These are phyloP conservation scores for Aspergillus sp. DNA, from an alignment of 2,329 filamentous ascomycete genomes.

Conservation along the genomic window DNA sequence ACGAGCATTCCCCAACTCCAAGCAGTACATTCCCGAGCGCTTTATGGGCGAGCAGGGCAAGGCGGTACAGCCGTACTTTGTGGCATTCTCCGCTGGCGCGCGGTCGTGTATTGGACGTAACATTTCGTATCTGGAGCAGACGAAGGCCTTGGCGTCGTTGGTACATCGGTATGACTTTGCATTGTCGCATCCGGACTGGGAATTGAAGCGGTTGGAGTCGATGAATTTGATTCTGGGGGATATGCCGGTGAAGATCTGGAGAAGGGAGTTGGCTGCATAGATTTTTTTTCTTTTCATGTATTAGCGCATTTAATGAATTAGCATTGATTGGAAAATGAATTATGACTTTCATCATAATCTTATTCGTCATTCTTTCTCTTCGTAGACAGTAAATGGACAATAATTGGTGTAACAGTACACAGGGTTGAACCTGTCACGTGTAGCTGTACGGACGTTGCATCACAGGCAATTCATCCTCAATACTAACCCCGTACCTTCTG, in stretches of 20 bases:
- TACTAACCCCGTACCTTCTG: too few species aligned
- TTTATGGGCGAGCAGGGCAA: constrained; percentile 39
- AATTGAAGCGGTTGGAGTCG: constrained; percentile 14
- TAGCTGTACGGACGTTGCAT: too few species aligned
- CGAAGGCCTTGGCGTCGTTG: constrained; percentile 38
- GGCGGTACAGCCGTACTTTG: constrained; percentile 32
- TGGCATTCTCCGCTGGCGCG: constrained; percentile 33
- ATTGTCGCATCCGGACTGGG: constrained; percentile 23
- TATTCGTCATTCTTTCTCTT: neutral
- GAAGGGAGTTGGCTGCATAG: constrained; percentile 5
- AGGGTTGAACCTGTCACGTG: too few species aligned
- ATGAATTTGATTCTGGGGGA: constrained; percentile 12
- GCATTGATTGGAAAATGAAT: neutral
- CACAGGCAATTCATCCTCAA: too few species aligned
- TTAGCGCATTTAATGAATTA: neutral
- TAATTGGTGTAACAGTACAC: too few species aligned
- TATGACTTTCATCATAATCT: neutral
- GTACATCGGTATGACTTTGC: constrained; percentile 41
- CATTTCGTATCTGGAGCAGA: constrained; percentile 40
- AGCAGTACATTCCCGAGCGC: constrained; percentile 36
- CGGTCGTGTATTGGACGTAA: constrained; percentile 35
- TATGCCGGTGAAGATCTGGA: constrained; percentile 13
- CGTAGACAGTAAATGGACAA: neutral
- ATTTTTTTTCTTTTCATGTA: constrained; percentile 1
- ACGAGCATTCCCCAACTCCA: constrained; percentile 31